These are phyloP conservation scores for Paraphysoderma sedebokerense DNA, from an alignment of 371 early-diverging fungal species.

Conservation along the genomic window DNA sequence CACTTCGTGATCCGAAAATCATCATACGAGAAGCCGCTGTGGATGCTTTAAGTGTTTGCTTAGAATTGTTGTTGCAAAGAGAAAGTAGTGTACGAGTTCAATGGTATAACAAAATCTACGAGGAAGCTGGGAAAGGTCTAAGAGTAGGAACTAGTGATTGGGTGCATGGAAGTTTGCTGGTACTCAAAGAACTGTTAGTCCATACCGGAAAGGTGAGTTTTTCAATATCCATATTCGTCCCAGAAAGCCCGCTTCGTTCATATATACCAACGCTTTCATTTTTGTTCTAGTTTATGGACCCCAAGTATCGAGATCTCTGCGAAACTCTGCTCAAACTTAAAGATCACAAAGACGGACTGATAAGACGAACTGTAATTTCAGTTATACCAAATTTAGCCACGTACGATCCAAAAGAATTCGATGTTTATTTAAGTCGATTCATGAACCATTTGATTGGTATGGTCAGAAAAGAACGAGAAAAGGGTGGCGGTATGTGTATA, in stretches of 20 bases:
- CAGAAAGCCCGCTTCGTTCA: background rate
- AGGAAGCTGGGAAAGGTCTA: slow-evolving; percentile 66
- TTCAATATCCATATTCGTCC: background rate
- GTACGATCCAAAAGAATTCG: slow-evolving; percentile 63
- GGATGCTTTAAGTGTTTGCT: slow-evolving; percentile 64
- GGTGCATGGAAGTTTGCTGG: slow-evolving; percentile 78
- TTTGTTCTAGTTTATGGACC: slow-evolving; percentile 54
- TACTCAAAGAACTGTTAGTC: slow-evolving; percentile 56
- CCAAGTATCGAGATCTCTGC: slow-evolving; percentile 55
- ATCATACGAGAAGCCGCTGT: slow-evolving; percentile 67
- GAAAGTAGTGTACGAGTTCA: slow-evolving; percentile 46
- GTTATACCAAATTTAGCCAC: slow-evolving; percentile 68
- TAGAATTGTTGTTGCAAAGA: slow-evolving; percentile 62
- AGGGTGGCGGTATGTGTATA: slow-evolving; percentile 28
- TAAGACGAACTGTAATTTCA: slow-evolving; percentile 66
- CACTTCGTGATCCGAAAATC: slow-evolving; percentile 64
- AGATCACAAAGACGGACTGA: slow-evolving; percentile 63
- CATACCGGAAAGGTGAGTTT: slow-evolving; percentile 60
- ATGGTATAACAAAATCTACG: slow-evolving; percentile 66
- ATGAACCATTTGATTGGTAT: slow-evolving; percentile 60
- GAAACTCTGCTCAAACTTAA: slow-evolving; percentile 57
- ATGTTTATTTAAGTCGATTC: slow-evolving; percentile 44
- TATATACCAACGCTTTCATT: background rate
- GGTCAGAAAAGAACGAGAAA: slow-evolving; percentile 61
- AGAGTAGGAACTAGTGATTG: slow-evolving; percentile 52